These are phyloP conservation scores for Epicoccum nigrum DNA, from an alignment of 2,329 filamentous ascomycete genomes.

Conservation along the genomic window DNA sequence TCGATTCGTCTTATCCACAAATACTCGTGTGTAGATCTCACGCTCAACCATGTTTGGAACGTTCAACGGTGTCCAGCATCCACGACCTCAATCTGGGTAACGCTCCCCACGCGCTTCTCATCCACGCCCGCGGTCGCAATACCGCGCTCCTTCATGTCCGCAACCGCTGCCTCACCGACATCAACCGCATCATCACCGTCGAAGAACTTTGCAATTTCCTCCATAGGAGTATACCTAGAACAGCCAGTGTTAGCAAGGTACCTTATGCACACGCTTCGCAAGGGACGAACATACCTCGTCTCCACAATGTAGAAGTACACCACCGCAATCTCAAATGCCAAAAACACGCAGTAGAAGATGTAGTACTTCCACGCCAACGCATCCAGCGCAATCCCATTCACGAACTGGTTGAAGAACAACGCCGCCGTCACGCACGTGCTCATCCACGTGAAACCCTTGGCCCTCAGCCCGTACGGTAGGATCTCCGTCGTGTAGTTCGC, in stretches of 20 bases:
- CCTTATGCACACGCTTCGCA: neutral
- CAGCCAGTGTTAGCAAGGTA: neutral
- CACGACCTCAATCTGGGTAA: neutral
- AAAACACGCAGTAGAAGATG: constrained; percentile 38
- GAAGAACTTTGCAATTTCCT: constrained; percentile 30
- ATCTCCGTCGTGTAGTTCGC: constrained; percentile 59
- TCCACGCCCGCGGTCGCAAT: neutral
- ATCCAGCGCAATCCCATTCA: constrained; percentile 54
- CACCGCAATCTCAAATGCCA: constrained; percentile 27
- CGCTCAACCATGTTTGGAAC: too few species aligned
- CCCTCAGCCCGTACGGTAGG: constrained; percentile 54
- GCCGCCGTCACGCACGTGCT: constrained; percentile 63
- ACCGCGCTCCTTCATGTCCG: neutral
- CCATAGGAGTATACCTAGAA: constrained; percentile 14
- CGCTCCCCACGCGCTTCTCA: neutral
- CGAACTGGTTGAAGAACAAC: constrained; percentile 62
- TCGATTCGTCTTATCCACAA: too few species aligned
- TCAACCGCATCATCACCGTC: constrained; percentile 20
- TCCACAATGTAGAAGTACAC: constrained; percentile 36
- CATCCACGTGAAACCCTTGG: constrained; percentile 53
- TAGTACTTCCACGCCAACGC: constrained; percentile 36
- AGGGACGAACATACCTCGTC: constrained; percentile 23
- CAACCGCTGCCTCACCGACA: neutral
- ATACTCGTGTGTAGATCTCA: too few species aligned
- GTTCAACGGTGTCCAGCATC: too few species aligned